Evolutionary conservation across 495 filamentous ascomycete species (phyloP).

Genomic region (Penicillium cataractarum): DNA sequence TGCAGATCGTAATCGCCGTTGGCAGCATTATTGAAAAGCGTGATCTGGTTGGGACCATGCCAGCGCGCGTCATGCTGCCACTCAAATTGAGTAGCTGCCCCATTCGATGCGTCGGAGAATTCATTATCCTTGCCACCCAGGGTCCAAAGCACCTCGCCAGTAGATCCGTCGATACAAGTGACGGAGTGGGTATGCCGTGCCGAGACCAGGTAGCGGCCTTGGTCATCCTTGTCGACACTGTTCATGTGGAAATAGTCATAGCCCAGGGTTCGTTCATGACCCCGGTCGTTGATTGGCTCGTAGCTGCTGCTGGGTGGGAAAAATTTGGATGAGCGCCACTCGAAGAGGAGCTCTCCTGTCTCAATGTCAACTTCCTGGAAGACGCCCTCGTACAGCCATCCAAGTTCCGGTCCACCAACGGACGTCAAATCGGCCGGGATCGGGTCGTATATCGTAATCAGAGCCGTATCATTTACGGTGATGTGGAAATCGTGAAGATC

Average conservation of each 20-base stretch:
- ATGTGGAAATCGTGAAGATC: slow-evolving; percentile 53
- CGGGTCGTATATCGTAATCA: slow-evolving; percentile 56
- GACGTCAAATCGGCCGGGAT: slow-evolving; percentile 47
- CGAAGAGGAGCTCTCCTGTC: slow-evolving; percentile 45
- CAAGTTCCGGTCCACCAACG: slow-evolving; percentile 46
- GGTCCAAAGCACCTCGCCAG: slow-evolving; percentile 58
- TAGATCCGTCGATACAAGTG: slow-evolving; percentile 50
- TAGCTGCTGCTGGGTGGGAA: slow-evolving; percentile 31
- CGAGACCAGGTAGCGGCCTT: slow-evolving; percentile 59
- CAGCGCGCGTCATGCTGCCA: slow-evolving; percentile 60
- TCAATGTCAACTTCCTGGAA: slow-evolving; percentile 51
- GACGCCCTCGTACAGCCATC: slow-evolving; percentile 49
- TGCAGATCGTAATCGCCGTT: slow-evolving; percentile 32
- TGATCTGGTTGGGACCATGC: slow-evolving; percentile 42
- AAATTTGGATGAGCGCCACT: slow-evolving; percentile 43
- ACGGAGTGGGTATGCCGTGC: slow-evolving; percentile 53
- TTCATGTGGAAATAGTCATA: slow-evolving; percentile 63
- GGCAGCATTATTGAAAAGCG: slow-evolving; percentile 54
- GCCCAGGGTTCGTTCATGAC: slow-evolving; percentile 20
- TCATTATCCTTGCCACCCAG: slow-evolving; percentile 53
- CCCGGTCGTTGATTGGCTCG: slow-evolving; percentile 23
- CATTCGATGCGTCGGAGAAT: slow-evolving; percentile 48
- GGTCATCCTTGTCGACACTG: slow-evolving; percentile 56
- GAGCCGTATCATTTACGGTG: slow-evolving; percentile 50
- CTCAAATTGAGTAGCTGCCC: slow-evolving; percentile 47